phyloP scores from a whole-genome alignment of 805 yeast species.

The Yamadazyma laniorum region DNA sequence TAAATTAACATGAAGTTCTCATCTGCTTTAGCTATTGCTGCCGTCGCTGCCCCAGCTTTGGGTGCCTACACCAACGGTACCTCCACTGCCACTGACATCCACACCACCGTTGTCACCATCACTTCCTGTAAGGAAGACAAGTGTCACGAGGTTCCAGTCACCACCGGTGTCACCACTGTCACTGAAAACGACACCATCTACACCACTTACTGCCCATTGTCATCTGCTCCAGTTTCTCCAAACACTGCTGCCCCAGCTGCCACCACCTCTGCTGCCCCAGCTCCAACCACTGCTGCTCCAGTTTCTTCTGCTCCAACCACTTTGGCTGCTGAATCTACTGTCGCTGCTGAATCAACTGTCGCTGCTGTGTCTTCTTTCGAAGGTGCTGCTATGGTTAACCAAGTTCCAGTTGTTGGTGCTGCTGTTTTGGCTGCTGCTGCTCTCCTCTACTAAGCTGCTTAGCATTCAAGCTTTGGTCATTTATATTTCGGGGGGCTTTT shows the following conservation, averaged over 20 bases:
- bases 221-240: constrained; percentile 14
- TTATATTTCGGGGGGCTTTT: constrained; percentile 6
- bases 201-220: constrained; percentile 36
- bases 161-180: constrained; percentile 39
- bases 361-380: constrained; percentile 25
- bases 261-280: constrained; percentile 15
- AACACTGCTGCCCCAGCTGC: constrained; percentile 17
- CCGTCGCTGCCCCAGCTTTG: constrained; percentile 27
- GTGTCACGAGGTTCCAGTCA: constrained; percentile 27
- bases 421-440: constrained; percentile 27
- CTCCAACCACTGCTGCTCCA: constrained; percentile 12
- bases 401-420: constrained; percentile 19
- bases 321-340: constrained; percentile 15
- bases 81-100: constrained; percentile 24
- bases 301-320: constrained; percentile 12
- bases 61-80: constrained; percentile 31
- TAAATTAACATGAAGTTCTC: constrained; percentile 39
- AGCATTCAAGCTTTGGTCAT: background rate
- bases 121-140: constrained; percentile 35
- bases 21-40: constrained; percentile 27
- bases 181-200: constrained; percentile 28
- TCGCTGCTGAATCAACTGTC: constrained; percentile 11
- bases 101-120: constrained; percentile 34
- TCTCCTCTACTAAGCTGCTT: constrained; percentile 17
- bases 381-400: constrained; percentile 18